phyloP scores from a whole-genome alignment of 2,329 filamentous ascomycete species.

The Chaetomiaceae sp. region DNA sequence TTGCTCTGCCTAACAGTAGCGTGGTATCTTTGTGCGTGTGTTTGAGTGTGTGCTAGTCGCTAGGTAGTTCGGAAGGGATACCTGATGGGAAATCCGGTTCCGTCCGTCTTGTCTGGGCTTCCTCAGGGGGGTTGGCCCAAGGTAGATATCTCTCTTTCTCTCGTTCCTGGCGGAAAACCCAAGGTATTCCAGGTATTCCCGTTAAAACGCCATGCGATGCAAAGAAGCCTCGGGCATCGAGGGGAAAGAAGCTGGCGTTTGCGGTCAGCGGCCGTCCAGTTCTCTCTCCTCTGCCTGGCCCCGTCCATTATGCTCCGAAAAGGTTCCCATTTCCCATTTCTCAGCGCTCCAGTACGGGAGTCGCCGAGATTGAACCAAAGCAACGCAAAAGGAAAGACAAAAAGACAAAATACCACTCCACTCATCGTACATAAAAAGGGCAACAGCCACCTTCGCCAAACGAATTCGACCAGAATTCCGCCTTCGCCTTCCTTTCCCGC shows the following conservation, averaged over 20 bases:
- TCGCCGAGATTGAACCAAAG: conserved; percentile 14
- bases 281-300: conserved; percentile 18
- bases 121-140: conserved; percentile 8
- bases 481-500: conserved; percentile 11
- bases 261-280: conserved; percentile 16
- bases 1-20: conserved; percentile 16
- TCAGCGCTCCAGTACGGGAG: conserved; percentile 12
- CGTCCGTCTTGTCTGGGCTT: conserved; percentile 12
- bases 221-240: conserved; percentile 11
- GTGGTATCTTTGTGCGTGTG: conserved; percentile 4
- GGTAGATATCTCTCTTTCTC: conserved; percentile 1
- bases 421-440: conserved; percentile 25
- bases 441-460: conserved; percentile 18
- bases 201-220: conserved; percentile 18
- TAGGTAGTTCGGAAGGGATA: conserved; percentile 7
- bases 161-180: conserved; percentile 7
- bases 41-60: conserved; percentile 9
- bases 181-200: conserved; percentile 11
- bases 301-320: conserved; percentile 24
- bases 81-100: conserved; percentile 3
- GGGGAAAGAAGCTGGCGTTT: conserved; percentile 4
- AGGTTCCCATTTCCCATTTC: conserved; percentile 13
- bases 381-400: conserved; percentile 10
- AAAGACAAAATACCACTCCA: conserved; percentile 14
- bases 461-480: conserved; percentile 20